These are phyloP conservation scores for Oryza longistaminata DNA, from an alignment of 176 grass and related monocot species.

Conservation along the genomic window DNA sequence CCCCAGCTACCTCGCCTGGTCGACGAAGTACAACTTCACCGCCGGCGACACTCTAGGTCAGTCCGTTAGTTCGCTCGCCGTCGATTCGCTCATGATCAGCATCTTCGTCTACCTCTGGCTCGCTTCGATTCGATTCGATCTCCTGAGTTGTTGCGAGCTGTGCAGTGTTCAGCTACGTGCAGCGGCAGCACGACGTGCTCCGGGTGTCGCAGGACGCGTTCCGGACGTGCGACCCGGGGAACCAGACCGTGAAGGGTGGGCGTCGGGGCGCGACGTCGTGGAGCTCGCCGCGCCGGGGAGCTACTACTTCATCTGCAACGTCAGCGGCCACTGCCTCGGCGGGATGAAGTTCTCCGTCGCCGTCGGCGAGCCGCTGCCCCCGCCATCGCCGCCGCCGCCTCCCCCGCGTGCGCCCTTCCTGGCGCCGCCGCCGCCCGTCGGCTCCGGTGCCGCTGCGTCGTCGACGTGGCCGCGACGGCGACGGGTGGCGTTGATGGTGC, in stretches of 20 bases:
- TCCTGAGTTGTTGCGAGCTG: too few relatives aligned
- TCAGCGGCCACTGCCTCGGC: constrained; percentile 67
- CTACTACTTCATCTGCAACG: constrained; percentile 75
- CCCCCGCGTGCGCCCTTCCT: background rate
- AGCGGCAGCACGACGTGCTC: constrained; percentile 65
- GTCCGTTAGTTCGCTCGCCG: background rate
- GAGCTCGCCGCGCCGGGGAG: constrained; percentile 51
- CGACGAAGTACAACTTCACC: constrained; percentile 85
- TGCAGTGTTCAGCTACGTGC: constrained; percentile 73
- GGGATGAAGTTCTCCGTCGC: constrained; percentile 73
- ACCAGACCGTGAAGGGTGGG: constrained; percentile 41
- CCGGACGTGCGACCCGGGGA: constrained; percentile 49
- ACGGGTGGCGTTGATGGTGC: background rate
- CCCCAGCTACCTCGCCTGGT: constrained; percentile 64
- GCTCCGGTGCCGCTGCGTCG: constrained; percentile 6
- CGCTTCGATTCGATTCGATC: too few relatives aligned
- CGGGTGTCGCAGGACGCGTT: constrained; percentile 60
- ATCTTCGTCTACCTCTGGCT: background rate
- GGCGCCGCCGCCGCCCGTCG: background rate
- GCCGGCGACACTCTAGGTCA: constrained; percentile 71
- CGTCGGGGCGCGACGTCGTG: constrained; percentile 47
- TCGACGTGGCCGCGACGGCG: background rate
- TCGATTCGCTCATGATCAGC: background rate
- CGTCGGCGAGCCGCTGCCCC: constrained; percentile 29
- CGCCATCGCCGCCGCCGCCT: background rate